Base-by-base conservation (phyloP, 257 asterid species). In the Solanum commersonii region DNA sequence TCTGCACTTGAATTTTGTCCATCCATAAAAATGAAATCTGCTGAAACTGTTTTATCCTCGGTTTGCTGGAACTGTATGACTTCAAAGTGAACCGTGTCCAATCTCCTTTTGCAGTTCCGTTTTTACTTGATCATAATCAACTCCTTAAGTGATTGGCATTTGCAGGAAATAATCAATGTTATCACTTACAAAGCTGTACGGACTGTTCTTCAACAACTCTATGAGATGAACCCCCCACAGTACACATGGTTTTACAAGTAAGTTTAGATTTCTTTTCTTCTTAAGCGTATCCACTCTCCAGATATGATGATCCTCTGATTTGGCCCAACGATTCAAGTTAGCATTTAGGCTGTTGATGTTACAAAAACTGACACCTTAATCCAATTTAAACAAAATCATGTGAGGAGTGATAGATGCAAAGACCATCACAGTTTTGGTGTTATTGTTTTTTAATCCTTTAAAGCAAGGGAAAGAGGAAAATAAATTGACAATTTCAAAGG, bases 161-260 rank as follows among this genome's bases (percentile, higher is more conserved):
- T 90, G 87, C 91, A 93, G 96, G 92, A 92, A 76, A 90, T 94
- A 22, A 86, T 95, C 78, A 92, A 91, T 86, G 88, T 88, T 89
- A 86, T 95, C 89, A 94, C 96, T 8, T 92, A 87, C 52, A 95
- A 94, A 89, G 98, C 96, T 70, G 95, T 92, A n/a, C 93, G 92
- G 89, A 93, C 96, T 31, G 95, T 95, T 87, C 94, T 94, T 70
- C 89, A 87, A 83, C 98, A 94, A 92, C 95, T 94, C 76, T 94
- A 94, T 86, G 98, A 94, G 90, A 85, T 94, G 96, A 94, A 94
- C 72, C 96, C 95, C 5, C 94, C 95, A 10, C 91, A 91, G 33
- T 94, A 94, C 89, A 88, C 87, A 85, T 94, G 95, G 95, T 94
- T 94, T 87, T 88, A 94, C 92, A 92, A 94, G 98, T 94, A 87